phyloP scores from a whole-genome alignment of 768 basidiomycete species.

The Mycena metata region DNA sequence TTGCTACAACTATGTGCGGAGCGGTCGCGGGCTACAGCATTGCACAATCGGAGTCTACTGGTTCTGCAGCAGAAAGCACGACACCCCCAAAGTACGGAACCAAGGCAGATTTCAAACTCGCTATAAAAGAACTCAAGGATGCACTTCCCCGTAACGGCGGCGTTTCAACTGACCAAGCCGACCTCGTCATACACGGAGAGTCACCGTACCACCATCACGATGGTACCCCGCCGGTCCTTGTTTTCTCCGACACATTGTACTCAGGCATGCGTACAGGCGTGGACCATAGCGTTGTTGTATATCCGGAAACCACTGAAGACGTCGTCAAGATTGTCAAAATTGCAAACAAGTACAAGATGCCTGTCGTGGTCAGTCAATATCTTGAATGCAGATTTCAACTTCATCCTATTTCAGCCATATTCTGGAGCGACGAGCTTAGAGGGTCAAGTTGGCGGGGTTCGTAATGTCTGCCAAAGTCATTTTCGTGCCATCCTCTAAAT shows the following conservation, averaged over 20 bases:
- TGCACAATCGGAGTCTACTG: conserved; percentile 15
- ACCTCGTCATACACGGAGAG: conserved; percentile 67
- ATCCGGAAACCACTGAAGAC: conserved; percentile 80
- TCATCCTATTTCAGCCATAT: conserved; percentile 58
- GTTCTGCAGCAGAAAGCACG: background rate
- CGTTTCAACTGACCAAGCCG: conserved; percentile 66
- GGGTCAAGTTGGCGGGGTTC: conserved; percentile 78
- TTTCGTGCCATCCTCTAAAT: background rate
- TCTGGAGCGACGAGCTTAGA: conserved; percentile 88
- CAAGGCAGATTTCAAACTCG: conserved; percentile 63
- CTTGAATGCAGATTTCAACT: background rate
- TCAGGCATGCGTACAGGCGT: conserved; percentile 45
- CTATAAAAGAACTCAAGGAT: conserved; percentile 63
- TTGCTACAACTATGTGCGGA: conserved; percentile 21
- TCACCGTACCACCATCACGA: conserved; percentile 66
- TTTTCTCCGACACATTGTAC: background rate
- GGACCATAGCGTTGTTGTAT: conserved; percentile 72
- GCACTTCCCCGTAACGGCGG: conserved; percentile 52
- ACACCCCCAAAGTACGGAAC: conserved; percentile 60
- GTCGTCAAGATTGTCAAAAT: conserved; percentile 84
- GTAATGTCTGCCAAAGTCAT: conserved; percentile 36
- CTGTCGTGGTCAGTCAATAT: conserved; percentile 58
- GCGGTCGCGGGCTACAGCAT: conserved; percentile 22
- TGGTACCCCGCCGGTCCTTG: conserved; percentile 50
- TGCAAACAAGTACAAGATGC: conserved; percentile 81